Conservation (phyloP, 2,329 filamentous ascomycete species). For the Didymosphaeria variabile region DNA sequence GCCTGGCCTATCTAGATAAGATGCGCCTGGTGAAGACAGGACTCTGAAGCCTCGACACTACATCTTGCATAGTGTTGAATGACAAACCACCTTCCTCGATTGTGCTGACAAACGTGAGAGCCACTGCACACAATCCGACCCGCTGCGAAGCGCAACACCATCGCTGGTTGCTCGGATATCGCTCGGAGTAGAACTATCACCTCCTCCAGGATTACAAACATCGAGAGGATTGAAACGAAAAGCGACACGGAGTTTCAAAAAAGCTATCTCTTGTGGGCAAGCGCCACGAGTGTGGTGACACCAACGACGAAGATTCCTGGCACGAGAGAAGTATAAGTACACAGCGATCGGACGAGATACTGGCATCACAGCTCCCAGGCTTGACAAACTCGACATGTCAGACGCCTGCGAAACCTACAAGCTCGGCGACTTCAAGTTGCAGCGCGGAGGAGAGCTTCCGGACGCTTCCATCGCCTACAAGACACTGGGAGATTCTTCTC, state of each 20-base stretch:
- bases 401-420: conserved; percentile 62
- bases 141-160: not conserved
- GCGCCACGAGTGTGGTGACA: too few relatives aligned
- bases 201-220: not conserved
- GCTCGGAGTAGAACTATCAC: not conserved
- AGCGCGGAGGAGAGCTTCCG: conserved; percentile 69
- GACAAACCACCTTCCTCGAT: not conserved
- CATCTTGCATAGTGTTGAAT: not conserved
- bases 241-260: not conserved
- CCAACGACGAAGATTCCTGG: not conserved
- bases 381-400: conserved; percentile 24
- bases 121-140: not conserved
- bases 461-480: conserved; percentile 79
- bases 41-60: not conserved
- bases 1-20: not conserved
- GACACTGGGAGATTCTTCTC: conserved; percentile 71
- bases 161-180: conserved; percentile 1
- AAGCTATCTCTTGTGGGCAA: not conserved
- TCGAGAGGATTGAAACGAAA: not conserved
- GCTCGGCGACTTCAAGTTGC: conserved; percentile 73
- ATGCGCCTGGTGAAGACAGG: not conserved
- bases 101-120: conserved; percentile 1
- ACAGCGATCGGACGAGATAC: conserved; percentile 5
- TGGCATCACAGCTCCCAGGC: conserved; percentile 23
- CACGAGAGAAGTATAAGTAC: conserved; percentile 3